These are phyloP conservation scores for Clausena lansium DNA, from an alignment of 345 rosid species.

Conservation along the genomic window DNA sequence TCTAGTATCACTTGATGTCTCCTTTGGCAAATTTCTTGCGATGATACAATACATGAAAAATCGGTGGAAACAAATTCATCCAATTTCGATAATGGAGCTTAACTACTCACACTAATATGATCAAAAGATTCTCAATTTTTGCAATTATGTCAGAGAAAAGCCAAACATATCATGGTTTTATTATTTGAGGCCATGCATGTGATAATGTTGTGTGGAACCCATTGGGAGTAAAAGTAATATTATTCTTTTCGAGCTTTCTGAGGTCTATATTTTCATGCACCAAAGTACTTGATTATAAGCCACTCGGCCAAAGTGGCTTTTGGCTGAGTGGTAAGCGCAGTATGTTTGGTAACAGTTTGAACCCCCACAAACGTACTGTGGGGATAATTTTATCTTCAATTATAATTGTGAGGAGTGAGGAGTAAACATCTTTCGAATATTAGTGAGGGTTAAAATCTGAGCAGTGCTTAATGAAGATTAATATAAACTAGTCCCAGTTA, in stretches of 20 bases:
- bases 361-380: no score
- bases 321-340: no score
- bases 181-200: constrained; percentile 29
- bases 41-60: neutral
- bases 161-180: constrained; percentile 21
- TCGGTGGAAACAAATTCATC: neutral
- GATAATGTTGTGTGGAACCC: constrained; percentile 26
- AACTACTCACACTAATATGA: neutral
- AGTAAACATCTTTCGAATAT: no score
- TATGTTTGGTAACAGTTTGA: no score
- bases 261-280: constrained; percentile 4
- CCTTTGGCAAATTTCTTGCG: neutral
- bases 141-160: constrained; percentile 25
- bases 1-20: neutral
- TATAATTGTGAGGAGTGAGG: no score
- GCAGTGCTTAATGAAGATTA: no score
- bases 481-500: no score
- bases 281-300: neutral
- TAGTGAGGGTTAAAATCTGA: no score
- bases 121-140: constrained; percentile 8
- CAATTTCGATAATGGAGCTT: neutral
- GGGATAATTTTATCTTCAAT: no score
- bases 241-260: neutral
- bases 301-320: no score
- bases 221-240: neutral